Base-by-base conservation (phyloP, 768 basidiomycete genomes). In the Leucogyrophana mollusca region DNA sequence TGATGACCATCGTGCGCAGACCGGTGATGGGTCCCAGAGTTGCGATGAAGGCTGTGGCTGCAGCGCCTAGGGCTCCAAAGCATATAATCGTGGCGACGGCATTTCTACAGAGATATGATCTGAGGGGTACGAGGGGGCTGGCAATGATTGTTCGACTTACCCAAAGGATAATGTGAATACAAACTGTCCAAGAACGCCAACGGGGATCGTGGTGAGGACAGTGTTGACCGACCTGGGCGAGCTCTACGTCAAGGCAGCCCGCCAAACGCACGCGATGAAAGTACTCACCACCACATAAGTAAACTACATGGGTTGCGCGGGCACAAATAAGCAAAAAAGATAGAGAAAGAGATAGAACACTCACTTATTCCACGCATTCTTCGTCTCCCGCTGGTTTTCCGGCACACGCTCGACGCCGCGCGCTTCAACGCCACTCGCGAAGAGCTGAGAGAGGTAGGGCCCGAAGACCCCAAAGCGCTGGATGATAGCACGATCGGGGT, bases 391-490 rank as follows among this genome's bases (percentile, higher is more conserved):
- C 58, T 78, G 70, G 46, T 72, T 58, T 55, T 80, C 79, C 13
- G 73, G 75, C 0, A 80, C 73, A 10, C 78, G 73, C 50, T 79
- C 79, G 5, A 80, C 73, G 16, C 79, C 79, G 57, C 75, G 62
- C 4, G 76, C 77, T 57, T 80, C 79, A 16, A 80, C 73, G 38
- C 77, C 78, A 43, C 62, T 72, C 13, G 66, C 60, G 55, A 78
- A 77, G 10, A 78, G 60, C 54, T 57, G 70, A 35, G 60, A 55
- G 18, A 74, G 56, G 33, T 69, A 24, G 3, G 63, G 65, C 1
- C 62, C 64, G 25, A 65, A 46, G 23, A 38, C 46, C 24, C 64
- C 59, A 41, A 66, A 73, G 13, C 67, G 58, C 21, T 51, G 51
- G 16, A 52, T 56, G 22, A 70, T 59, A 11, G 53, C 57, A 36